Percentiles rank a stretch among this genome's conserved stretches.
Conservation (phyloP, 78 protist genomes). For the Isochrysis galbana region DNA sequence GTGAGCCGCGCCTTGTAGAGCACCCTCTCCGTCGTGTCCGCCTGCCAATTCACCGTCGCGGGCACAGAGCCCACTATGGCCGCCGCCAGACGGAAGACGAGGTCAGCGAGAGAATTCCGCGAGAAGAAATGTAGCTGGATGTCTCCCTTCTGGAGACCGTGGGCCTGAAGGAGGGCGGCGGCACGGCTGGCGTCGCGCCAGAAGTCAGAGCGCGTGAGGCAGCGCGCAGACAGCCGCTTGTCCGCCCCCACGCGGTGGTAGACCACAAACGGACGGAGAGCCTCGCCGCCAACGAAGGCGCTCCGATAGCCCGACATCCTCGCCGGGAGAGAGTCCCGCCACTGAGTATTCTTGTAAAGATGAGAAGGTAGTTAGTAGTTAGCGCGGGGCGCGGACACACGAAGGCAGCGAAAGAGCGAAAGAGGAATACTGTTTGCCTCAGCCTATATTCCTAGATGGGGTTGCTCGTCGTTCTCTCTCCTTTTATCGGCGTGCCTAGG, state of each 20-base stretch:
- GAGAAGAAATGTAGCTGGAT: background rate
- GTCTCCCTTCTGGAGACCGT: background rate
- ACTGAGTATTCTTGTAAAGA: too few species aligned
- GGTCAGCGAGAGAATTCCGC: background rate
- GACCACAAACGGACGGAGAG: background rate
- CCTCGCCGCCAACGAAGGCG: too few species aligned
- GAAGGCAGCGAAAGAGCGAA: too few species aligned
- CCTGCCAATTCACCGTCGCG: conserved; percentile 21
- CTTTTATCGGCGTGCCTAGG: too few species aligned
- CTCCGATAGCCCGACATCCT: too few species aligned
- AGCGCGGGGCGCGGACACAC: too few species aligned
- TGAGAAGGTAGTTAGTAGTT: too few species aligned
- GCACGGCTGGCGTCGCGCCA: background rate
- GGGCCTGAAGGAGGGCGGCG: background rate
- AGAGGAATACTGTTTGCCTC: too few species aligned
- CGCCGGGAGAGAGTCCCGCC: too few species aligned
- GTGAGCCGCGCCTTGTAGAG: background rate
- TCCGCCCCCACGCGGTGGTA: background rate
- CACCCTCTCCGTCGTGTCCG: background rate
- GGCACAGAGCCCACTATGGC: background rate
- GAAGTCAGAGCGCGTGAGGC: background rate
- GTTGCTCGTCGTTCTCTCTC: too few species aligned
- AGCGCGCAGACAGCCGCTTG: background rate
- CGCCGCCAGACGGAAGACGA: background rate
- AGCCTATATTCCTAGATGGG: too few species aligned